phyloP scores from a whole-genome alignment of 345 rosid species.

The Sisymbrium altissimum region DNA sequence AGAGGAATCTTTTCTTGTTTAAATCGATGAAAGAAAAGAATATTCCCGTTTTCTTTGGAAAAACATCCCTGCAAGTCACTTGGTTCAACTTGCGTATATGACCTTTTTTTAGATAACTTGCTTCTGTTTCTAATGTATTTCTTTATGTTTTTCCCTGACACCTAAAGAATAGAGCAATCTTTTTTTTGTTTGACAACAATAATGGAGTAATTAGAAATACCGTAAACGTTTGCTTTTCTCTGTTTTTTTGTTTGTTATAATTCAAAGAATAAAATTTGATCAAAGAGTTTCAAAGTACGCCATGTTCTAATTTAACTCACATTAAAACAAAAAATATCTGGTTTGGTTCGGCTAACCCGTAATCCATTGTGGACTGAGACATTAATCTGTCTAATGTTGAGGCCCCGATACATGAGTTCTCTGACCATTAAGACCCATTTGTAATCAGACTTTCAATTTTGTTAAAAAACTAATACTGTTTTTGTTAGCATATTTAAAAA shows the following conservation, averaged over 20 bases:
- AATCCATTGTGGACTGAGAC: too few relatives aligned
- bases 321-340: too few relatives aligned
- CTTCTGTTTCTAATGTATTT: neutral
- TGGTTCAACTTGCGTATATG: conserved; percentile 26
- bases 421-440: neutral
- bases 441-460: neutral
- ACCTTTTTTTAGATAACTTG: conserved; percentile 16
- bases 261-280: neutral
- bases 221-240: neutral
- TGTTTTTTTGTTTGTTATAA: neutral
- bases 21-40: conserved; percentile 7
- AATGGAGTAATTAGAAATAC: neutral
- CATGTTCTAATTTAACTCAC: neutral
- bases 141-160: neutral
- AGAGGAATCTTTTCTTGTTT: neutral
- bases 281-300: neutral
- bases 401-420: neutral
- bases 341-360: too few relatives aligned
- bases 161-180: neutral
- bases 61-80: conserved; percentile 27
- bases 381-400: too few relatives aligned
- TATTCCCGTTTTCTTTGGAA: conserved; percentile 16
- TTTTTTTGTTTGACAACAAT: neutral
- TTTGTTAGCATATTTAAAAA: neutral
- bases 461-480: neutral